Evolutionary conservation across 2,329 filamentous ascomycete species (phyloP).

Genomic region (Sporothrix curviconia): DNA sequence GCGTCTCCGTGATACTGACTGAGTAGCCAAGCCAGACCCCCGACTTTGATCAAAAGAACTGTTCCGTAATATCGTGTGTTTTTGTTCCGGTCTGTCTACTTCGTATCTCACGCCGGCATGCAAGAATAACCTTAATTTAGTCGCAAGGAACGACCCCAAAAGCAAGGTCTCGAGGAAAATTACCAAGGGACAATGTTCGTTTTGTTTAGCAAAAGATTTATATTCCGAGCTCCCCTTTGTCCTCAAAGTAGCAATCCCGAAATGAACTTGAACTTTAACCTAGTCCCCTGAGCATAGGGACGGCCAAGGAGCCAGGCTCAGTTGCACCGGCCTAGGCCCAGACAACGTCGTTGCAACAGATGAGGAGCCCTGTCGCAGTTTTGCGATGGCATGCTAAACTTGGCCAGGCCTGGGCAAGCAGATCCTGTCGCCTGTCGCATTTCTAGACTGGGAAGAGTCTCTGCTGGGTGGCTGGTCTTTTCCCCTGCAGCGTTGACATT

Average conservation of each 20-base stretch:
- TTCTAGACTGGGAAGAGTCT: not conserved
- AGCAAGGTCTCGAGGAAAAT: not conserved
- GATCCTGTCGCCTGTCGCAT: not conserved
- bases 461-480: conserved; percentile 4
- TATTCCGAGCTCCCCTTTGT: too few species aligned
- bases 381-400: not conserved
- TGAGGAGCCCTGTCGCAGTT: not conserved
- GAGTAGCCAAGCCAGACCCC: too few species aligned
- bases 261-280: too few species aligned
- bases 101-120: not conserved
- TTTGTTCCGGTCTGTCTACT: not conserved
- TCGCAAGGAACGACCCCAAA: not conserved
- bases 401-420: too few species aligned
- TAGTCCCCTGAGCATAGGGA: not conserved
- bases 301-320: not conserved
- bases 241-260: too few species aligned
- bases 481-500: not conserved
- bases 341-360: not conserved
- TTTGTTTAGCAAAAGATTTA: too few species aligned
- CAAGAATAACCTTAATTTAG: not conserved
- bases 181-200: too few species aligned
- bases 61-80: not conserved
- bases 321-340: not conserved
- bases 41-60: not conserved
- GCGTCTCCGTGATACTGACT: too few species aligned